Conservation (phyloP, 306 rosid genomes). For the Castanopsis chinensis region DNA sequence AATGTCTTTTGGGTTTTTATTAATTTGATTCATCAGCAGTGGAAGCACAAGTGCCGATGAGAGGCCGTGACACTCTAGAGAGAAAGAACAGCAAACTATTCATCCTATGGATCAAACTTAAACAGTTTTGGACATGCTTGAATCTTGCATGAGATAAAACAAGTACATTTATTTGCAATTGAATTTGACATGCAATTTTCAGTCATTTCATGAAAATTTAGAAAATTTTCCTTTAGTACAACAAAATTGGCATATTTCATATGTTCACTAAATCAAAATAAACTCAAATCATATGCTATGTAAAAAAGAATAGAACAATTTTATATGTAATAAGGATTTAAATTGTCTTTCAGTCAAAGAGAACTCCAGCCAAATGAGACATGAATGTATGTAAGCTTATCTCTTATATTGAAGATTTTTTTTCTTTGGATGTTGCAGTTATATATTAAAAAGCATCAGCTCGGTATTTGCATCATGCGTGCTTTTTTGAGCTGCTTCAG, state of each 20-base stretch:
- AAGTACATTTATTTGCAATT: not conserved
- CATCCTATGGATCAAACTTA: too few species aligned
- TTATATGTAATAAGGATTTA: too few species aligned
- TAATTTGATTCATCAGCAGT: too few species aligned
- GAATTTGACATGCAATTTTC: not conserved
- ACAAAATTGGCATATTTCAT: not conserved
- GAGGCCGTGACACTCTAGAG: too few species aligned
- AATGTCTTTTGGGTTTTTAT: too few species aligned
- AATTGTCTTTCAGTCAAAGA: not conserved
- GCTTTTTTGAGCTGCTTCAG: slow-evolving; percentile 41
- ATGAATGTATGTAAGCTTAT: not conserved
- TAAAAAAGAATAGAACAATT: too few species aligned
- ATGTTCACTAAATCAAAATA: not conserved
- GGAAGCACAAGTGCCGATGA: too few species aligned
- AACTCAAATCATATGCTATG: too few species aligned
- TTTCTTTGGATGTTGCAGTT: slow-evolving; percentile 29
- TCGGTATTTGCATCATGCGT: not conserved
- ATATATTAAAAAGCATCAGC: not conserved
- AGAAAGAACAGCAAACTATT: too few species aligned
- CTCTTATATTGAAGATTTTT: not conserved
- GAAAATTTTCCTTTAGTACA: not conserved
- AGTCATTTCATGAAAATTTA: too few species aligned
- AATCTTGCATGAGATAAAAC: not conserved
- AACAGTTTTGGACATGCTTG: not conserved
- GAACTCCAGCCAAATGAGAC: not conserved